These are phyloP conservation scores for Chaetomiaceae sp. DNA, from an alignment of 2,329 filamentous ascomycete species.

Conservation along the genomic window DNA sequence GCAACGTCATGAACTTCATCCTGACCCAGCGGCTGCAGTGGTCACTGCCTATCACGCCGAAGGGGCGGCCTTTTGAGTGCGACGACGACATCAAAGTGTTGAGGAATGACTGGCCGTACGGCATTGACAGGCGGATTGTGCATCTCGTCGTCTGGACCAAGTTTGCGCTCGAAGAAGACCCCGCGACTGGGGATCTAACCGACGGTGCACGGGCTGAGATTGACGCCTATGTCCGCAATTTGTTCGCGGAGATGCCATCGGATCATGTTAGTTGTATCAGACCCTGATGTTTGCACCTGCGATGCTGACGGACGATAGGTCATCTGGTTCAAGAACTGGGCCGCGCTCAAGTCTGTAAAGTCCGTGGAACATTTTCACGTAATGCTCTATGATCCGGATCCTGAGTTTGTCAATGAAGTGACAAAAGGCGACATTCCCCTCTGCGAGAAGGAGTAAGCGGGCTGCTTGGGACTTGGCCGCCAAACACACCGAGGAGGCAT, in stretches of 20 bases:
- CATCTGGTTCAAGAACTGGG: slow-evolving; percentile 89
- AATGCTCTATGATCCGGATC: slow-evolving; percentile 75
- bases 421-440: slow-evolving; percentile 70
- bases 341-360: slow-evolving; percentile 73
- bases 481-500: too few species aligned
- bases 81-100: slow-evolving; percentile 64
- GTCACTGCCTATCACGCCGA: slow-evolving; percentile 39
- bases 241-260: slow-evolving; percentile 52
- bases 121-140: slow-evolving; percentile 67
- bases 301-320: slow-evolving; percentile 26
- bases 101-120: slow-evolving; percentile 93
- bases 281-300: not conserved
- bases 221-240: slow-evolving; percentile 61
- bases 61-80: slow-evolving; percentile 37
- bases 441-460: slow-evolving; percentile 33
- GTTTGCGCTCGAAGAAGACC: slow-evolving; percentile 68
- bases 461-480: too few species aligned
- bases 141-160: slow-evolving; percentile 94
- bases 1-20: slow-evolving; percentile 73
- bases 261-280: slow-evolving; percentile 43
- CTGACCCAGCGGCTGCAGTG: slow-evolving; percentile 64
- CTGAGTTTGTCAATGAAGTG: slow-evolving; percentile 60
- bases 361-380: slow-evolving; percentile 92
- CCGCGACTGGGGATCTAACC: slow-evolving; percentile 59
- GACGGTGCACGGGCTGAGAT: slow-evolving; percentile 57